Evolutionary conservation across 192 early-diverging fungal species (phyloP).

Genomic region (Linnemannia exigua): DNA sequence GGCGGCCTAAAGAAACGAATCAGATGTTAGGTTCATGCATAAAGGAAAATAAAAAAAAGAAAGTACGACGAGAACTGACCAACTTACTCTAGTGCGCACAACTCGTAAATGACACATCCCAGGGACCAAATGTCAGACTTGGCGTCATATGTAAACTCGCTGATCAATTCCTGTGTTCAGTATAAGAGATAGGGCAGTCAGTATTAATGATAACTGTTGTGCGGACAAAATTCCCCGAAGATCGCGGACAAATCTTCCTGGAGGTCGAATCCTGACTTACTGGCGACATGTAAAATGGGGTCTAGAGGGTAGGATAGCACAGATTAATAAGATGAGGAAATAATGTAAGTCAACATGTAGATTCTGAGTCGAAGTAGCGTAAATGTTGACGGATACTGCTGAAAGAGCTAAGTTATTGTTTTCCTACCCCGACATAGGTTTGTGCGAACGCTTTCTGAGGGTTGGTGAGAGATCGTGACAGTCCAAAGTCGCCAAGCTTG

Average conservation of each 20-base stretch:
- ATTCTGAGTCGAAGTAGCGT: not conserved
- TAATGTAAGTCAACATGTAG: not conserved
- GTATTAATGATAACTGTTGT: not conserved
- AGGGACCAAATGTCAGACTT: conserved; percentile 85
- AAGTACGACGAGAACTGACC: not conserved
- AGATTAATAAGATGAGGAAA: not conserved
- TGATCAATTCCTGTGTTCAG: conserved; percentile 70
- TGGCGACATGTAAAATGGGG: conserved; percentile 87
- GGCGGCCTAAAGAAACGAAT: conserved; percentile 70
- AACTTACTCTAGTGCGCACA: conserved; percentile 79
- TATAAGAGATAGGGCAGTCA: not conserved
- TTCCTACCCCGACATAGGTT: conserved; percentile 78
- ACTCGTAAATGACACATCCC: conserved; percentile 81
- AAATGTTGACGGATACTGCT: too few relatives aligned
- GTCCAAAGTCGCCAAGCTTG: conserved; percentile 85
- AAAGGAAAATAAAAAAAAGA: too few relatives aligned
- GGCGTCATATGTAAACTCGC: conserved; percentile 74
- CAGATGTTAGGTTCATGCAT: not conserved
- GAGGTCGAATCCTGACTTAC: conserved; percentile 43
- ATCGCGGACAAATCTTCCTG: not conserved
- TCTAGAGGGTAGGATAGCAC: conserved; percentile 35
- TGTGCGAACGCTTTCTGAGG: conserved; percentile 75
- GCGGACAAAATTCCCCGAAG: not conserved
- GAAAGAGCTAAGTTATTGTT: not conserved
- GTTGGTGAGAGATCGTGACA: conserved; percentile 72